Evolutionary conservation across 768 basidiomycete species (phyloP).

Genomic region (Boletus coccyginus): DNA sequence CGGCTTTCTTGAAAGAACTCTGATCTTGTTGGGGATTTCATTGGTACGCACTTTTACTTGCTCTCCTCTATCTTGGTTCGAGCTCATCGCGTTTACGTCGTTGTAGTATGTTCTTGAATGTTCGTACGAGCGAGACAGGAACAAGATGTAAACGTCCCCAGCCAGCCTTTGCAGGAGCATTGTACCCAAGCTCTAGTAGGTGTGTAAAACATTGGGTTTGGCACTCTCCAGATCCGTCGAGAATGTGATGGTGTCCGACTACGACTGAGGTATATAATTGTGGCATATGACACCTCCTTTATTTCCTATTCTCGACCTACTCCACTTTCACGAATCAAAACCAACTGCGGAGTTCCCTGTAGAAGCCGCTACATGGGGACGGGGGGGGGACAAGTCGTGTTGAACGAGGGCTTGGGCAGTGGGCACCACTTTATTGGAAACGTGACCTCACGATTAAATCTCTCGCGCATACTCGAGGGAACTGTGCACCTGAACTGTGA

Average conservation of each 20-base stretch:
- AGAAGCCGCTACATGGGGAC: no score
- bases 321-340: not conserved
- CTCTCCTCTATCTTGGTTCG: not conserved
- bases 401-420: no score
- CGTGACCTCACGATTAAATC: no score
- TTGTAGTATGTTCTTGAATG: not conserved
- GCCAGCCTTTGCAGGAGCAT: not conserved
- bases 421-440: no score
- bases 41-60: not conserved
- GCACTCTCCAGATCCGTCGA: not conserved
- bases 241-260: not conserved
- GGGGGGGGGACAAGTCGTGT: no score
- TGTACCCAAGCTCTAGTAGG: not conserved
- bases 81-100: not conserved
- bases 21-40: not conserved
- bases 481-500: not conserved
- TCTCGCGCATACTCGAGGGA: no score
- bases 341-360: not conserved
- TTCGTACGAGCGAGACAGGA: no score
- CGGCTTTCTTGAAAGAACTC: slow-evolving; percentile 43
- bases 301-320: not conserved
- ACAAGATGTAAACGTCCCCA: not conserved
- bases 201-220: not conserved
- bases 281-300: not conserved
- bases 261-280: not conserved